A percentile compares a stretch with the other conserved stretches of the same genome.
Evolutionary conservation across 2,329 filamentous ascomycete genomes (phyloP).

Genomic region (Neonectria faginata): DNA sequence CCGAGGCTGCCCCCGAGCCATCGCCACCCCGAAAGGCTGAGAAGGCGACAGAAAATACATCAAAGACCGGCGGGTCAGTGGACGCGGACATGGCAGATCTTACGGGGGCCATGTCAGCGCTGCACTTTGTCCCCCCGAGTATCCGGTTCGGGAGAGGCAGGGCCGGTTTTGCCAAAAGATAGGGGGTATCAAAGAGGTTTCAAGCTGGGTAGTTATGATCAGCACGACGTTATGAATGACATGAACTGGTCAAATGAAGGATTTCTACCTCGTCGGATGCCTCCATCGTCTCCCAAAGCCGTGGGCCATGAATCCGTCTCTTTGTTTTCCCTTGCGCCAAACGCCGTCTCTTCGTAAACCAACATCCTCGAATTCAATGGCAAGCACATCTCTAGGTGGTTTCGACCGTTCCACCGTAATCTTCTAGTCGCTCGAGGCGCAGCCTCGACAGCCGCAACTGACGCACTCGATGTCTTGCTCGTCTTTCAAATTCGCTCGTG

Average conservation of each 20-base stretch:
- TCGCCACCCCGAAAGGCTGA: conserved; percentile 30
- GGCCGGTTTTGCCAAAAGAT: conserved; percentile 65
- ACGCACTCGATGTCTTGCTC: conserved; percentile 93
- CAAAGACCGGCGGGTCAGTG: conserved; percentile 38
- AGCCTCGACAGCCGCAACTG: conserved; percentile 93
- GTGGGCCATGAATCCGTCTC: conserved; percentile 20
- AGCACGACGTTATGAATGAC: conserved; percentile 49
- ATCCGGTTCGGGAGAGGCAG: conserved; percentile 73
- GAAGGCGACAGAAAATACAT: conserved; percentile 24
- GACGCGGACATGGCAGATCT: conserved; percentile 73
- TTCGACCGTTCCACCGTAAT: background rate
- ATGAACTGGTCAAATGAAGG: conserved; percentile 48
- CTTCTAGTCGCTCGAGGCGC: conserved; percentile 81
- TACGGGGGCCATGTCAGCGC: conserved; percentile 74
- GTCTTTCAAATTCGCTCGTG: conserved; percentile 88
- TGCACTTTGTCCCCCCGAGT: conserved; percentile 77
- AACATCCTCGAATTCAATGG: conserved; percentile 2
- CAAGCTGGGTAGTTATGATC: conserved; percentile 46
- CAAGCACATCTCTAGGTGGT: conserved; percentile 3
- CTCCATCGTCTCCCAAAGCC: conserved; percentile 21
- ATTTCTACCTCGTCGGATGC: conserved; percentile 51
- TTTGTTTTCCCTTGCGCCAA: conserved; percentile 40
- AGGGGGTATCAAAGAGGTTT: conserved; percentile 33
- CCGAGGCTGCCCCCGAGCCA: conserved; percentile 34
- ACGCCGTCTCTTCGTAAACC: conserved; percentile 36